A percentile compares a stretch with the other conserved stretches of the same genome.
These are phyloP conservation scores for Bretschneidera sinensis DNA, from an alignment of 345 rosid genomes.

Conservation along the genomic window DNA sequence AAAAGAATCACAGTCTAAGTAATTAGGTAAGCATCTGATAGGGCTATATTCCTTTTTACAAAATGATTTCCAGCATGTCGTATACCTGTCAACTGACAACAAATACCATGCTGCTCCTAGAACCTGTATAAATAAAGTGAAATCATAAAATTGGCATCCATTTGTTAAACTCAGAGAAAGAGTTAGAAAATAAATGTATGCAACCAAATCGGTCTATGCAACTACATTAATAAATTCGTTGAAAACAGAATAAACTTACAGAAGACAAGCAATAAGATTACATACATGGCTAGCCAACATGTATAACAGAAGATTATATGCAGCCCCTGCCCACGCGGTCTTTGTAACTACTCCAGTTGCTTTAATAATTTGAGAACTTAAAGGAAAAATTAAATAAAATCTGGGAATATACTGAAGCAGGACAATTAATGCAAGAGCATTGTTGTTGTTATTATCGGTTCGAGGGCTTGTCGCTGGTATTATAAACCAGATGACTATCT, in stretches of 20 bases:
- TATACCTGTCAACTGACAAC: slow-evolving; percentile 66
- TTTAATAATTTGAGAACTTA: slow-evolving; percentile 78
- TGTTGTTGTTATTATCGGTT: slow-evolving; percentile 52
- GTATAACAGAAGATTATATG: slow-evolving; percentile 71
- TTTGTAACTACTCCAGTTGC: slow-evolving; percentile 77
- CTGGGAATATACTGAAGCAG: slow-evolving; percentile 71
- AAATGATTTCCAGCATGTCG: slow-evolving; percentile 72
- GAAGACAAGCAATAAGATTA: background rate
- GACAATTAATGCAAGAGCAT: slow-evolving; percentile 70
- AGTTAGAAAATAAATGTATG: background rate
- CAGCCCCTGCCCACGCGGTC: slow-evolving; percentile 99
- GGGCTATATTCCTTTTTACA: slow-evolving; percentile 43
- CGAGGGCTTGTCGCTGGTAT: slow-evolving; percentile 50
- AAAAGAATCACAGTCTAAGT: slow-evolving; percentile 52
- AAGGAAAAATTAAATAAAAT: slow-evolving; percentile 75
- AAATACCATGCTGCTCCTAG: slow-evolving; percentile 88
- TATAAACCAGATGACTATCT: slow-evolving; percentile 70
- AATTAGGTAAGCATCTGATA: slow-evolving; percentile 36
- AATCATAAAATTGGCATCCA: background rate
- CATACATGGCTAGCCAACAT: slow-evolving; percentile 93
- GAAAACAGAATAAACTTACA: background rate
- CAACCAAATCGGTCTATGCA: background rate
- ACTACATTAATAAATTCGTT: background rate
- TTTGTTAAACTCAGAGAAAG: background rate
- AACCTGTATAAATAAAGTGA: slow-evolving; percentile 37